Evolutionary conservation across 352 stramenopile species (phyloP).

Genomic region (Phytophthora boehmeriae): DNA sequence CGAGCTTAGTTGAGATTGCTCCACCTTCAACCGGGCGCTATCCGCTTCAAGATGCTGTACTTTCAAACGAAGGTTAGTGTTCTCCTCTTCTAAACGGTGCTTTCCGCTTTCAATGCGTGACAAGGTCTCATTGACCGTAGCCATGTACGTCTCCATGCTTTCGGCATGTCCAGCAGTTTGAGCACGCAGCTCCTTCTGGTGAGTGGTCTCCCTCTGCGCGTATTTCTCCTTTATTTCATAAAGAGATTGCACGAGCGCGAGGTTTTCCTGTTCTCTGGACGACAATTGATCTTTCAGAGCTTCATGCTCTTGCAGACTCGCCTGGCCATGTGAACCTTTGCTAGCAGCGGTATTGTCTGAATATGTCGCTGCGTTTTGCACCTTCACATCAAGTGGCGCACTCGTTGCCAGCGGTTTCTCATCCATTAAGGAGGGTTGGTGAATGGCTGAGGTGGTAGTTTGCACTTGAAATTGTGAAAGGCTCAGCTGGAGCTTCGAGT

Average conservation of each 20-base stretch:
- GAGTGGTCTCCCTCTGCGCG: conserved; percentile 25
- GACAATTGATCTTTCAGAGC: conserved; percentile 29
- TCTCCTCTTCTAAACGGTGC: conserved; percentile 25
- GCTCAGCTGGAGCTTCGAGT: conserved; percentile 18
- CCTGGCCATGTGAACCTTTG: background rate
- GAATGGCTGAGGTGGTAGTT: conserved; percentile 1
- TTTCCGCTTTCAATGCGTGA: conserved; percentile 38
- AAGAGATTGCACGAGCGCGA: conserved; percentile 49
- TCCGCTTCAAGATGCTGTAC: conserved; percentile 29
- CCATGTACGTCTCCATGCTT: conserved; percentile 40
- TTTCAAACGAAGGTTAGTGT: conserved; percentile 17
- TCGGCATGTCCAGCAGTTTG: conserved; percentile 30
- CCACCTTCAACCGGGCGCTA: conserved; percentile 1
- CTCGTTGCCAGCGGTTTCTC: background rate
- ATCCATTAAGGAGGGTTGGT: background rate
- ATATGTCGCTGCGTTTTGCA: background rate
- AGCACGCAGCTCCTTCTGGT: conserved; percentile 24
- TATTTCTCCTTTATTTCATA: conserved; percentile 43
- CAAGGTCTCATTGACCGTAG: conserved; percentile 35
- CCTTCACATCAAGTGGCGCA: background rate
- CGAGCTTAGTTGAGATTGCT: conserved; percentile 12
- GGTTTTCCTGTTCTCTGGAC: conserved; percentile 48
- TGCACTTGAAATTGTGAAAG: conserved; percentile 13
- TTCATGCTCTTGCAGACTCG: conserved; percentile 7
- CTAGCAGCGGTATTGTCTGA: background rate